Conservation (phyloP, 768 basidiomycete genomes). For the Termitomyces sp. region DNA sequence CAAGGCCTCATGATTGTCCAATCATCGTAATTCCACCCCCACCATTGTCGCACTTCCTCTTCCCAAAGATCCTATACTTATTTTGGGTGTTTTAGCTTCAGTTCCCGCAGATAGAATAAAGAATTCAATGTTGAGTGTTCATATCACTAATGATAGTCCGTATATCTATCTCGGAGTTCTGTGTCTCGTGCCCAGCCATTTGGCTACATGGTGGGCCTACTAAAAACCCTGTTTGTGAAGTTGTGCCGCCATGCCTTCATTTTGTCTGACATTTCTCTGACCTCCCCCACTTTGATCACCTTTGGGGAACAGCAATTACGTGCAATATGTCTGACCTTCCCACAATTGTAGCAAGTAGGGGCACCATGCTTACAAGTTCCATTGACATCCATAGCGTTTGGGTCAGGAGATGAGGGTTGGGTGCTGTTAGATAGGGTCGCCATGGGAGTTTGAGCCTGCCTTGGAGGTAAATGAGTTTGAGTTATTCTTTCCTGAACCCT, state of each 20-base stretch:
- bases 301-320: neutral
- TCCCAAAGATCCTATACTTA: neutral
- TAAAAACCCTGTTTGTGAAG: constrained; percentile 7
- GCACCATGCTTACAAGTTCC: neutral
- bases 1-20: neutral
- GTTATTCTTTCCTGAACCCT: neutral
- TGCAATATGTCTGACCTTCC: neutral
- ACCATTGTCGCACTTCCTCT: neutral
- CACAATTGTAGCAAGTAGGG: neutral
- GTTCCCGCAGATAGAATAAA: neutral
- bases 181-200: neutral
- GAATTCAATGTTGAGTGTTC: too few relatives aligned
- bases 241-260: neutral
- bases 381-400: constrained; percentile 1
- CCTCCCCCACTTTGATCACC: neutral
- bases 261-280: neutral
- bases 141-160: too few relatives aligned
- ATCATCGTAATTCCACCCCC: neutral
- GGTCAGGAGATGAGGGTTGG: too few relatives aligned
- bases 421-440: too few relatives aligned
- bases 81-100: neutral
- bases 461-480: neutral
- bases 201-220: constrained; percentile 1
- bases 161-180: neutral
- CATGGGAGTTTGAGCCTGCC: neutral